phyloP scores from a whole-genome alignment of 495 filamentous ascomycete species.

The Aspergillus ellipticus region DNA sequence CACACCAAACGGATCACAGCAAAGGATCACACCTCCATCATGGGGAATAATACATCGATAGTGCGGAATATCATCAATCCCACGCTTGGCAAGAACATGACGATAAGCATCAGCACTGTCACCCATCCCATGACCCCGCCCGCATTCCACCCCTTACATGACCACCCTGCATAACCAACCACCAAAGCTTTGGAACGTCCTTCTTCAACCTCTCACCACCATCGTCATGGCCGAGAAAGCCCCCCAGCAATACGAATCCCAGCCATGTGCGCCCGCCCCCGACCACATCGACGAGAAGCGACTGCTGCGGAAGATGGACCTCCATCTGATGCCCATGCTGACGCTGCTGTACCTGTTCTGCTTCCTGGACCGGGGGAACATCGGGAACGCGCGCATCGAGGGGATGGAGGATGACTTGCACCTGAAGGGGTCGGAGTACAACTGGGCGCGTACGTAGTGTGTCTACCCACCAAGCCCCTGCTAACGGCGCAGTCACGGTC shows the following conservation, averaged over 20 bases:
- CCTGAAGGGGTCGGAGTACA: conserved; percentile 48
- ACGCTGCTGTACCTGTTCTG: conserved; percentile 42
- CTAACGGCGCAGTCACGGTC: conserved; percentile 32
- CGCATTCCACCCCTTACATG: no score
- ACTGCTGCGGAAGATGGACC: conserved; percentile 18
- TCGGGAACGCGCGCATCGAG: conserved; percentile 56
- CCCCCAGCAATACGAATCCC: neutral
- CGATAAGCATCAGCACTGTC: no score
- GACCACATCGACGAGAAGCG: conserved; percentile 1
- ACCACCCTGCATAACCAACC: no score
- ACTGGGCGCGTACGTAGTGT: conserved; percentile 22
- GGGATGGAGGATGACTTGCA: conserved; percentile 48
- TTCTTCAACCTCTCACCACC: neutral
- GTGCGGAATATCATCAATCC: no score
- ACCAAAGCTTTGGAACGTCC: no score
- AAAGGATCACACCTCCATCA: no score
- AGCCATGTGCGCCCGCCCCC: neutral
- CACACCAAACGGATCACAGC: no score
- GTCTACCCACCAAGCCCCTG: neutral
- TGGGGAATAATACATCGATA: no score
- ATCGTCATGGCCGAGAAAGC: neutral
- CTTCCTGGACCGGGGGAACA: conserved; percentile 45
- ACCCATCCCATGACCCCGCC: no score
- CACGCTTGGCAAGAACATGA: no score
- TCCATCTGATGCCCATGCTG: conserved; percentile 42